Conservation (phyloP, 1,139 yeast species). For the Zygoascus sp. region DNA sequence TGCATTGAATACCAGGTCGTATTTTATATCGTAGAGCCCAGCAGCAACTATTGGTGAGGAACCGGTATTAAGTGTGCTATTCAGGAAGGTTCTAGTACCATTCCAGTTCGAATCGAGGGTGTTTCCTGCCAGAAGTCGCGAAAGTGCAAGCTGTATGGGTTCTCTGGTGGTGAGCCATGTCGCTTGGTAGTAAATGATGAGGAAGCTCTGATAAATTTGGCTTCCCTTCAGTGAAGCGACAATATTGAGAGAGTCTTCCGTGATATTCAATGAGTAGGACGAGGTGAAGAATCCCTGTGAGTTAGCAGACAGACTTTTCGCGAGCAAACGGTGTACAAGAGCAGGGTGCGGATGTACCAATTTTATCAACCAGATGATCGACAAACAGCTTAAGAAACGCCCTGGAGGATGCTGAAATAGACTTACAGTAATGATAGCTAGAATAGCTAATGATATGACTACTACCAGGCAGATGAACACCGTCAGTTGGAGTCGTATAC, state of each 20-base stretch:
- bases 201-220: conserved; percentile 67
- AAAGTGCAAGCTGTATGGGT: conserved; percentile 54
- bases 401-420: conserved; percentile 8
- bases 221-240: conserved; percentile 78
- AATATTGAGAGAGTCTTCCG: conserved; percentile 69
- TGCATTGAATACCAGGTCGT: conserved; percentile 36
- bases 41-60: conserved; percentile 53
- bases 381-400: not conserved
- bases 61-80: conserved; percentile 40
- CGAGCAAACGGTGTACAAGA: too few relatives aligned
- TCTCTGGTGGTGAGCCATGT: conserved; percentile 64
- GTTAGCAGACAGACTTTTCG: not conserved
- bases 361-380: too few relatives aligned
- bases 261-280: conserved; percentile 52
- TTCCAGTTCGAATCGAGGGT: conserved; percentile 48
- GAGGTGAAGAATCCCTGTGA: conserved; percentile 70
- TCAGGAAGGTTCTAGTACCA: conserved; percentile 49
- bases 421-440: conserved; percentile 63
- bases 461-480: conserved; percentile 76
- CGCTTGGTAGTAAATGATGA: conserved; percentile 62
- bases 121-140: conserved; percentile 69
- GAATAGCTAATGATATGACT: conserved; percentile 63
- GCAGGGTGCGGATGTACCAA: too few relatives aligned
- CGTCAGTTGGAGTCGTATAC: conserved; percentile 62
- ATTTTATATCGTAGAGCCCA: conserved; percentile 52